A percentile compares a stretch with the other conserved stretches of the same genome.
These are phyloP conservation scores for Magnaporthiopsis incrustans DNA, from an alignment of 2,329 filamentous ascomycete species.

Conservation along the genomic window DNA sequence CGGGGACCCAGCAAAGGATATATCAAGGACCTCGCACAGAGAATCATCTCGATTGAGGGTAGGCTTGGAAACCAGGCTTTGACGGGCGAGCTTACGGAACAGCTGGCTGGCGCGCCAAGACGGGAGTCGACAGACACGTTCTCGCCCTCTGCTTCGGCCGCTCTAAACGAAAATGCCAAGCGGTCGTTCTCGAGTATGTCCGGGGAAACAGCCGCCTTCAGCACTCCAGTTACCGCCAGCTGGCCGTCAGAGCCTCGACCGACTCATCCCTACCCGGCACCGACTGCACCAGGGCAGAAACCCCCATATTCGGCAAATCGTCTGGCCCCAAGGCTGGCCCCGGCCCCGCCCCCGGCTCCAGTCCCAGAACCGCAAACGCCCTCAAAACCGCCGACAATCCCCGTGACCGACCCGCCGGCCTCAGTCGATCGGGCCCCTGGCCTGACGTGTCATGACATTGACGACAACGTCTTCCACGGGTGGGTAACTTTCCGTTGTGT, in stretches of 20 bases:
- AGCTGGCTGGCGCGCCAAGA: conserved; percentile 25
- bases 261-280: conserved; percentile 31
- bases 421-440: conserved; percentile 21
- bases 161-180: conserved; percentile 32
- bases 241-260: conserved; percentile 42
- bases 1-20: conserved; percentile 89
- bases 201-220: conserved; percentile 24
- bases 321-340: conserved; percentile 3
- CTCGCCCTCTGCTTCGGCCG: conserved; percentile 34
- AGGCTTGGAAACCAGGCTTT: conserved; percentile 53
- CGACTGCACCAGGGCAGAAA: conserved; percentile 9
- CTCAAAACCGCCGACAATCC: background rate
- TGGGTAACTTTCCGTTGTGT: conserved; percentile 19
- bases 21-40: conserved; percentile 84
- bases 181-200: conserved; percentile 42
- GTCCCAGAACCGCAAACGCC: conserved; percentile 8
- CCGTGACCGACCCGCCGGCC: conserved; percentile 16
- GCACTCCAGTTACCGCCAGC: conserved; percentile 25
- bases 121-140: conserved; percentile 42
- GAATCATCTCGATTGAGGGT: conserved; percentile 74
- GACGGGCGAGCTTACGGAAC: conserved; percentile 35
- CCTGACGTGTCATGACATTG: conserved; percentile 28
- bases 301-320: conserved; percentile 1
- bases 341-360: conserved; percentile 12
- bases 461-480: conserved; percentile 39